These are phyloP conservation scores for Myriosclerotinia curreyana DNA, from an alignment of 2,329 filamentous ascomycete genomes.

Conservation along the genomic window DNA sequence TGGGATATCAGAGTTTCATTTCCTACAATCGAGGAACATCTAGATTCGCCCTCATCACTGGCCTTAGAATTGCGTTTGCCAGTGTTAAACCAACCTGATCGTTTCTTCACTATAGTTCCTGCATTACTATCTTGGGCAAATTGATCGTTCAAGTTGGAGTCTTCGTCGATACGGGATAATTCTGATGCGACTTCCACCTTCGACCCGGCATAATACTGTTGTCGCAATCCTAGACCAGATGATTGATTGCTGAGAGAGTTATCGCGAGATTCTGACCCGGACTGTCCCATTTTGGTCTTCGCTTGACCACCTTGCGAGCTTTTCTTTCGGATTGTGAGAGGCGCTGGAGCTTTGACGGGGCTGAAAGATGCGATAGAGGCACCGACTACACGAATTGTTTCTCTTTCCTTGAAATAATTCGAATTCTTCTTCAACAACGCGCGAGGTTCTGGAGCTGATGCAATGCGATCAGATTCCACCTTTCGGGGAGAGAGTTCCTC, in stretches of 20 bases:
- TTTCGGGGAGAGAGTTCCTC: constrained; percentile 30
- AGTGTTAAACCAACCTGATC: constrained; percentile 36
- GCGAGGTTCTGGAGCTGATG: constrained; percentile 38
- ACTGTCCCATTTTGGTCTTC: not conserved
- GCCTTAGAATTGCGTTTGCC: constrained; percentile 33
- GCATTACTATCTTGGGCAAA: constrained; percentile 29
- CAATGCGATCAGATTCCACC: constrained; percentile 29
- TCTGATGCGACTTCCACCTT: constrained; percentile 24
- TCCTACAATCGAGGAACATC: constrained; percentile 22
- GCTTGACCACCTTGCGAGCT: constrained; percentile 27
- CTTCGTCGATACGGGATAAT: constrained; percentile 30
- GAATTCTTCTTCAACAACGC: constrained; percentile 8
- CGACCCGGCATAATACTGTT: constrained; percentile 28
- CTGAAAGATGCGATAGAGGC: constrained; percentile 31
- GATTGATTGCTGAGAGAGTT: constrained; percentile 15
- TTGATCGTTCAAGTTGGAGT: constrained; percentile 25
- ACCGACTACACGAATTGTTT: constrained; percentile 37
- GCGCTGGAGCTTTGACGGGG: constrained; percentile 37
- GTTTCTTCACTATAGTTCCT: constrained; percentile 36
- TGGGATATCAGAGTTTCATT: constrained; percentile 24
- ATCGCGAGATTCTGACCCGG: not conserved
- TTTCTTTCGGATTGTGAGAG: constrained; percentile 39
- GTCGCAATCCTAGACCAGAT: constrained; percentile 28
- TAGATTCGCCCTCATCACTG: constrained; percentile 29
- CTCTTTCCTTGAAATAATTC: constrained; percentile 26